Base-by-base conservation (phyloP, 106 monocot genomes). In the Dendrobium catenatum region DNA sequence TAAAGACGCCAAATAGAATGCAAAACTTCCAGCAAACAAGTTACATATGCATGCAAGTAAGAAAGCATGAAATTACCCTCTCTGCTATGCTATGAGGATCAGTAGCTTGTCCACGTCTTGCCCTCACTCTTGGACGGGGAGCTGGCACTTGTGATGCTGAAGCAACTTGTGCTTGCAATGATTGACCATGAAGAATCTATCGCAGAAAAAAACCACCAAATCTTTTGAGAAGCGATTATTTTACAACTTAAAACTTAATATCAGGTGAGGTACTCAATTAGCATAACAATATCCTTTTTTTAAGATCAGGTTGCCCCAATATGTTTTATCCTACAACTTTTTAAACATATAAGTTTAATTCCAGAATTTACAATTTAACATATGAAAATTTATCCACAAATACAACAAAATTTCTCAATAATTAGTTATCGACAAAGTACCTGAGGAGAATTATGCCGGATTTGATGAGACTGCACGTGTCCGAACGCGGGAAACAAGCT, bases 61-160 rank as follows among this genome's bases (percentile, higher is more conserved):
- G 20, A 33, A 74, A 74, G 15, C 42, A 43, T 74, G 40, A 43
- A 74, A 43, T 75, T 88, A 97, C 96, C 89, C 97, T 49, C 56
- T 94, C 94, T 22, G 97, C 97, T 19, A 97, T 97, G 79, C 94
- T 94, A 84, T 98, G 94, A 43, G 97, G 97, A 83, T 98, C 97
- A 6, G 97, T 98, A 56, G 97, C 97, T 68, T 98, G 97, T 11
- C 97, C 97, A 41, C 97, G 84, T 83, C 97, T 88, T 27, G 97
- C 97, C 43, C 97, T 89, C 37, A 98, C 94, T 84, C 94, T 92
- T 2, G 97, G 97, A 47, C 94, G 87, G n/a, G 94, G 94, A 18
- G 94, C 93, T 20, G 94, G 91, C 20, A 89, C 92, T n/a, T 98
- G 94, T 13, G 88, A 86, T 20, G 16, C 80, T 33, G 79, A 64